A percentile compares a stretch with the other conserved stretches of the same genome.
Conservation (phyloP, 306 rosid genomes). For the Boehmeria nivea region DNA sequence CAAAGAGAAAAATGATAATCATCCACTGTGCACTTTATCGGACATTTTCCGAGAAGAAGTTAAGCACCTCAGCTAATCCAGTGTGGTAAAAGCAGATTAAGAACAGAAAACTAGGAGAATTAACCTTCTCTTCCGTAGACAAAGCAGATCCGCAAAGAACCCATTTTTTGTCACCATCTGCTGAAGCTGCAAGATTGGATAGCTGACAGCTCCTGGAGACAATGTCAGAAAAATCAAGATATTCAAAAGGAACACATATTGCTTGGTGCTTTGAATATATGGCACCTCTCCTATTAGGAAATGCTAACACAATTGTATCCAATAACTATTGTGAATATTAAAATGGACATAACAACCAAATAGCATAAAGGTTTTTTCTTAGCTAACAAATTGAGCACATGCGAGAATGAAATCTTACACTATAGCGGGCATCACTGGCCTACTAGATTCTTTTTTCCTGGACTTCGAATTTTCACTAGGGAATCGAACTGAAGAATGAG, state of each 20-base stretch:
- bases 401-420: slow-evolving; percentile 20
- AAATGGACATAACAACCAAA: not conserved
- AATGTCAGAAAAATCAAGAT: not conserved
- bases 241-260: too few relatives aligned
- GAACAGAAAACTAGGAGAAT: too few relatives aligned
- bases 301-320: too few relatives aligned
- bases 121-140: slow-evolving; percentile 72
- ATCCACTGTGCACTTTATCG: too few relatives aligned
- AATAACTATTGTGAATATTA: not conserved
- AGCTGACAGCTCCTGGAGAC: slow-evolving; percentile 35
- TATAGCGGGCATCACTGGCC: slow-evolving; percentile 20
- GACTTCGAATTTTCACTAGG: slow-evolving; percentile 54
- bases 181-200: slow-evolving; percentile 24
- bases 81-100: too few relatives aligned
- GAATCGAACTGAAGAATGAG: slow-evolving; percentile 52
- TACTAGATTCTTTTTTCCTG: slow-evolving; percentile 23
- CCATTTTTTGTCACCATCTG: slow-evolving; percentile 28
- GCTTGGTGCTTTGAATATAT: too few relatives aligned
- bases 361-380: not conserved
- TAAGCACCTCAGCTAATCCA: too few relatives aligned
- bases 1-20: not conserved
- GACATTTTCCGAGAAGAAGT: too few relatives aligned
- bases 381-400: not conserved
- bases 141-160: slow-evolving; percentile 83
- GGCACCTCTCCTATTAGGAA: too few relatives aligned